Evolutionary conservation across 176 grass and related monocot species (phyloP).

Genomic region (Echinochloa phyllopogon): DNA sequence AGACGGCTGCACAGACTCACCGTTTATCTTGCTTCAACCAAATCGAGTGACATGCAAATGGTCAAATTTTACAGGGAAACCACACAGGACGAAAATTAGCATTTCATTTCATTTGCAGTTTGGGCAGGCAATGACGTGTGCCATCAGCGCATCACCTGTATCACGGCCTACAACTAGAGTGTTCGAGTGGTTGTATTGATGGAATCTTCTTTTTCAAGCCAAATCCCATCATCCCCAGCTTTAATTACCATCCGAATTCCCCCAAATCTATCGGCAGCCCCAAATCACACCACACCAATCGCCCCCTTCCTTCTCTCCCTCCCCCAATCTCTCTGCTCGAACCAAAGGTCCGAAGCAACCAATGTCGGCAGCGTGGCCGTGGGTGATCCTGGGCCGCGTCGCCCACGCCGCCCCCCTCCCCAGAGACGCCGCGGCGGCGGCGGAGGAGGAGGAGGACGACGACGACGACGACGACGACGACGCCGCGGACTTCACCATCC

Average conservation of each 20-base stretch:
- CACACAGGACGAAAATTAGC: no score
- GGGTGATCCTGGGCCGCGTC: conserved; percentile 21
- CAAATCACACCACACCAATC: background rate
- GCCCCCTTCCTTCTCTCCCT: background rate
- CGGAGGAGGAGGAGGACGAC: background rate
- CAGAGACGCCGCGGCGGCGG: background rate
- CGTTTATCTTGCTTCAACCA: no score
- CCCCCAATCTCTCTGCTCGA: background rate
- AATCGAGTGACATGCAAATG: no score
- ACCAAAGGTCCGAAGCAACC: conserved; percentile 11
- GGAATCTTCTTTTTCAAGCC: background rate
- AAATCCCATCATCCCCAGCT: background rate
- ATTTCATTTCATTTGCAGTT: no score
- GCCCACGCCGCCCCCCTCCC: background rate
- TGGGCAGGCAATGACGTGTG: no score
- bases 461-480: background rate
- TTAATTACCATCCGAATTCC: background rate
- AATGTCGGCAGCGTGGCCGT: conserved; percentile 2
- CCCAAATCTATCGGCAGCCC: background rate
- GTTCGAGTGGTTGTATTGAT: background rate
- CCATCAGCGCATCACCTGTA: no score
- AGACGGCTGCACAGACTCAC: no score
- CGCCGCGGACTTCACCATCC: background rate
- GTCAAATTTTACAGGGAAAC: no score
- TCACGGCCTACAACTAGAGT: background rate